Base-by-base conservation (phyloP, 176 grass and related monocot genomes). In the Sorghum bicolor region DNA sequence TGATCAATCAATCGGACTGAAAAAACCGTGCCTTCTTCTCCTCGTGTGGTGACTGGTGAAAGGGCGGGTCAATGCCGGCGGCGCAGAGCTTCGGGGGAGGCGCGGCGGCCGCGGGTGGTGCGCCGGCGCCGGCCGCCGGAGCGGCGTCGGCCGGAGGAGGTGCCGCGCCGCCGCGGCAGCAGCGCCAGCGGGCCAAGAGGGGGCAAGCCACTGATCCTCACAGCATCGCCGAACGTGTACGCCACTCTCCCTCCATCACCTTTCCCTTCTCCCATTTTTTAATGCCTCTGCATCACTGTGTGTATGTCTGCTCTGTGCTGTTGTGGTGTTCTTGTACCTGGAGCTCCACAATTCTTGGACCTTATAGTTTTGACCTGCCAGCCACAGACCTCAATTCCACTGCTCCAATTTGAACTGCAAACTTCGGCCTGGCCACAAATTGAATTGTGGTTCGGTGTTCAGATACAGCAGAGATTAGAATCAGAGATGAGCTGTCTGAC, bases 171-270 rank as follows among this genome's bases (percentile, higher is more conserved):
- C 94, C 94, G 80, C 84, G 87, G 44, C 88, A 81, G 79, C 90
- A 92, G 87, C 90, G 90, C 24, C 36, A 86, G 64, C 86, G 94
- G 34, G 94, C 94, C 30, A 90, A 81, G 70, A 84, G 94, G 67
- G 93, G 94, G 17, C 94, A 96, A 32, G 94, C 94, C 50, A 96
- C 94, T 68, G 91, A 96, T 75, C 94, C 91, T 47, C 94, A 96
- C 88, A 96, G 94, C 83, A 96, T 96, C 84, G 89, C 94, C 41
- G 96, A 99, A 87, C 83, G 96, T 85, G 96, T 99, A 94, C 33
- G 85, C 87, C 32, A 45, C 71, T 44, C 72, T 19, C 72, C 8
- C 47, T 50, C 47, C 65, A 72, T 82, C 71, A 88, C 83, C 69
- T 83, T 92, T 50, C 73, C 75, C 44, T 70, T 55, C 63, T 37